These are phyloP conservation scores for Penicillium sp. DNA, from an alignment of 2,329 filamentous ascomycete species.

Conservation along the genomic window DNA sequence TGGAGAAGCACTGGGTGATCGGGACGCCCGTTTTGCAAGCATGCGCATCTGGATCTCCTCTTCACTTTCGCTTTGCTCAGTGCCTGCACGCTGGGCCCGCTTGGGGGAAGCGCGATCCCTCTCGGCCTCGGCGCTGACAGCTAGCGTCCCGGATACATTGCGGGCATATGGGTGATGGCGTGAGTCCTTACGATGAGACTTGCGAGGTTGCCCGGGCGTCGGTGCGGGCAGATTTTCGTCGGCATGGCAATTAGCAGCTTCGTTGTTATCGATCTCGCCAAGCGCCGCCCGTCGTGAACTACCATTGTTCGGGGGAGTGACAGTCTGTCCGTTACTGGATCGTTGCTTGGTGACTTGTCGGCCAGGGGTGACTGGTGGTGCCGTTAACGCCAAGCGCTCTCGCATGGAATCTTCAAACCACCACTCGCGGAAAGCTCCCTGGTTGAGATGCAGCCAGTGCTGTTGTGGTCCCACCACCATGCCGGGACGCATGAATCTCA, in stretches of 20 bases:
- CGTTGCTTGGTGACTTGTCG: slow-evolving; percentile 57
- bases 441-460: slow-evolving; percentile 97
- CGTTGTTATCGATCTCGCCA: slow-evolving; percentile 89
- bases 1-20: slow-evolving; percentile 63
- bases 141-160: slow-evolving; percentile 46
- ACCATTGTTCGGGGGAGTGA: slow-evolving; percentile 79
- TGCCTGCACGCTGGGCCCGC: slow-evolving; percentile 53
- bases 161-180: slow-evolving; percentile 70
- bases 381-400: slow-evolving; percentile 70
- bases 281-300: slow-evolving; percentile 75
- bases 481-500: slow-evolving; percentile 97
- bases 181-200: slow-evolving; percentile 72
- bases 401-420: slow-evolving; percentile 78
- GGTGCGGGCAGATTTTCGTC: slow-evolving; percentile 93
- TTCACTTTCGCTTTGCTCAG: slow-evolving; percentile 64
- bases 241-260: slow-evolving; percentile 41
- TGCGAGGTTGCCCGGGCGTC: slow-evolving; percentile 91
- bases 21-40: slow-evolving; percentile 61
- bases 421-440: slow-evolving; percentile 97
- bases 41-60: slow-evolving; percentile 78
- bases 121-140: slow-evolving; percentile 29
- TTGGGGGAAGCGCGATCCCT: slow-evolving; percentile 44
- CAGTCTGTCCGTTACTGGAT: slow-evolving; percentile 65
- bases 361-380: slow-evolving; percentile 55
- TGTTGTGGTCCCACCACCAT: slow-evolving; percentile 99